phyloP scores from a whole-genome alignment of 2,329 filamentous ascomycete species.

The Thelonectria rubi region DNA sequence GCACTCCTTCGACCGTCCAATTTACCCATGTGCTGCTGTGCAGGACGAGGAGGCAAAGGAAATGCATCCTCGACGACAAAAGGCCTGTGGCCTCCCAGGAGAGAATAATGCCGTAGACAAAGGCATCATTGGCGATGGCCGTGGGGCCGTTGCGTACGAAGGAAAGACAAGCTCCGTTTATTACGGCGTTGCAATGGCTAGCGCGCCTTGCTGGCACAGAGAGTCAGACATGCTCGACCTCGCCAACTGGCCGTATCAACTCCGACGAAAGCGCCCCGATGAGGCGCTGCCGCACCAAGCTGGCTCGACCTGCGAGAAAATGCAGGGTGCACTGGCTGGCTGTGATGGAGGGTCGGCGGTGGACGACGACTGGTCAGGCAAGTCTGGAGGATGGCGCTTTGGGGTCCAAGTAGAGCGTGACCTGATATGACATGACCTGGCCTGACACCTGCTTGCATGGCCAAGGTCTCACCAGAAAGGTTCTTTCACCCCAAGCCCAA shows the following conservation, averaged over 20 bases:
- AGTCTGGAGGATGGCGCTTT: constrained; percentile 34
- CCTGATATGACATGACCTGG: constrained; percentile 44
- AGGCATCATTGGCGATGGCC: too few relatives aligned
- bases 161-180: constrained; percentile 27
- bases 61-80: too few relatives aligned
- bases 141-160: too few relatives aligned
- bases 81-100: too few relatives aligned
- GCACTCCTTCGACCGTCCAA: constrained; percentile 13
- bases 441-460: constrained; percentile 38
- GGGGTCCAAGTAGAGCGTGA: constrained; percentile 36
- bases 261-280: constrained; percentile 1
- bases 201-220: too few relatives aligned
- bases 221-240: background rate
- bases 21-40: too few relatives aligned
- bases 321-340: constrained; percentile 16
- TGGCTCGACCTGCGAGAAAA: constrained; percentile 6
- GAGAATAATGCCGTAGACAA: too few relatives aligned
- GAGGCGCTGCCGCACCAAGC: constrained; percentile 15
- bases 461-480: constrained; percentile 15
- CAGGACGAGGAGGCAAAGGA: background rate
- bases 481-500: constrained; percentile 13
- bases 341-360: constrained; percentile 38
- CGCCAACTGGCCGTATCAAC: constrained; percentile 13
- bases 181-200: constrained; percentile 30
- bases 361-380: constrained; percentile 34